Conservation (phyloP, 306 rosid species). For the Oemleria cerasiformis region DNA sequence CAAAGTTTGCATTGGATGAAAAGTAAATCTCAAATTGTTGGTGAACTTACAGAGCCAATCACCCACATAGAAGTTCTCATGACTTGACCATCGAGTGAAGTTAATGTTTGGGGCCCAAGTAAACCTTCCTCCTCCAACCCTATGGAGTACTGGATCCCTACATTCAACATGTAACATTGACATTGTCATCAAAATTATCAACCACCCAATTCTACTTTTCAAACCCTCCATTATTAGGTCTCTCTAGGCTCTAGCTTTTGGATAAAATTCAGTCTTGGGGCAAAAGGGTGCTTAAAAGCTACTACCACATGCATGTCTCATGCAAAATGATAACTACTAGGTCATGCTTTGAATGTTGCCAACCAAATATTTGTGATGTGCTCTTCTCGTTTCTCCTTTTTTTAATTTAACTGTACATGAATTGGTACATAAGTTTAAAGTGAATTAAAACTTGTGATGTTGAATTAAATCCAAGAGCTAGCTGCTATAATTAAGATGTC, state of each 20-base stretch:
- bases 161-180: slow-evolving; percentile 16
- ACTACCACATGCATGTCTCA: slow-evolving; percentile 7
- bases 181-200: neutral
- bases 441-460: too few species aligned
- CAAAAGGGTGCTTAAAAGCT: neutral
- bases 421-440: too few species aligned
- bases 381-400: too few species aligned
- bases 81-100: slow-evolving; percentile 46
- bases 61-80: slow-evolving; percentile 46
- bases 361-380: too few species aligned
- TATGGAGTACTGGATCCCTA: slow-evolving; percentile 43
- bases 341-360: too few species aligned
- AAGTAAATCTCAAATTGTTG: neutral
- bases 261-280: neutral
- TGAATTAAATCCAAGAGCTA: too few species aligned
- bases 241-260: neutral
- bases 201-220: slow-evolving; percentile 4
- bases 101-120: slow-evolving; percentile 45
- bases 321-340: neutral
- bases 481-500: too few species aligned
- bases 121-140: slow-evolving; percentile 62
- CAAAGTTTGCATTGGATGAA: neutral
- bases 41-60: slow-evolving; percentile 59
- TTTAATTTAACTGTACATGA: too few species aligned
- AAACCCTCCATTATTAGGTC: slow-evolving; percentile 11